Evolutionary conservation across 192 early-diverging fungal species (phyloP).

Genomic region (Globomyces pollinis-pini): DNA sequence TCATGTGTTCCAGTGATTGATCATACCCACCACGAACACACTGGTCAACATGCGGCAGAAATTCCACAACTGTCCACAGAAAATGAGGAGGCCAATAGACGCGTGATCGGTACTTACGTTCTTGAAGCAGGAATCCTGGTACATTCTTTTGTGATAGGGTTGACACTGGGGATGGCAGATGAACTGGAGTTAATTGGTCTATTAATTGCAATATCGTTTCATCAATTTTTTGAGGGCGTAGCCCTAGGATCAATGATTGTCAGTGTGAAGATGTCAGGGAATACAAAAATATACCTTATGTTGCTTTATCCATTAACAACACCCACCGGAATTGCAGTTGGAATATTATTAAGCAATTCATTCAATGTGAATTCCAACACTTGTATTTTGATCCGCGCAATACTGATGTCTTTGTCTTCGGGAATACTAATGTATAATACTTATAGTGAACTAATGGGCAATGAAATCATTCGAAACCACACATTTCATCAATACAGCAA

Average conservation of each 20-base stretch:
- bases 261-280: slow-evolving; percentile 5
- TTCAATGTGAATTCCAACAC: neutral
- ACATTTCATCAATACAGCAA: too few species aligned
- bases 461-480: too few species aligned
- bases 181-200: slow-evolving; percentile 21
- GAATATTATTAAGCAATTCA: neutral
- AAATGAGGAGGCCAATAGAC: too few species aligned
- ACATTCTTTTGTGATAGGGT: slow-evolving; percentile 43
- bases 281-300: neutral
- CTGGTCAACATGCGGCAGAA: too few species aligned
- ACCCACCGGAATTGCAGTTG: neutral
- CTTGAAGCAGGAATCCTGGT: slow-evolving; percentile 35
- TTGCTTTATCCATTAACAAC: neutral
- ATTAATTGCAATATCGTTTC: slow-evolving; percentile 34
- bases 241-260: slow-evolving; percentile 24
- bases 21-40: too few species aligned
- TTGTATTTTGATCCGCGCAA: neutral
- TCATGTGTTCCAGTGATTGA: too few species aligned
- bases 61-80: too few species aligned
- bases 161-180: slow-evolving; percentile 26
- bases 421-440: neutral
- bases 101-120: too few species aligned
- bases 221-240: slow-evolving; percentile 37
- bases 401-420: neutral
- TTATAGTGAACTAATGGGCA: too few species aligned